Evolutionary conservation across 2,329 filamentous ascomycete species (phyloP).

Genomic region (Alternaria conjuncta): DNA sequence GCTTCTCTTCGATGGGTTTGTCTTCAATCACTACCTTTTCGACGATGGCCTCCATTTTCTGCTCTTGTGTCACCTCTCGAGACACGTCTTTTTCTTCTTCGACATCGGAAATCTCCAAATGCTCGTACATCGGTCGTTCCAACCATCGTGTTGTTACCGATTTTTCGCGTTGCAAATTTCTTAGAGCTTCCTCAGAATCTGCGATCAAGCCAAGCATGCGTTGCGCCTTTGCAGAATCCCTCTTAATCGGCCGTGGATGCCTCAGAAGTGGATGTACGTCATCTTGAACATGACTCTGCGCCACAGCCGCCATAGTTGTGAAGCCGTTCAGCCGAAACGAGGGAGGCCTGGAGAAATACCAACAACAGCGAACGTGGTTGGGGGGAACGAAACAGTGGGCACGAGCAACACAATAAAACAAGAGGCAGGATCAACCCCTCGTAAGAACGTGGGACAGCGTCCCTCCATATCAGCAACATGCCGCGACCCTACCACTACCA

Average conservation of each 20-base stretch:
- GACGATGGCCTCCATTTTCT: background rate
- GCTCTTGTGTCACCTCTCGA: background rate
- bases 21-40: background rate
- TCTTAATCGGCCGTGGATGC: constrained; percentile 33
- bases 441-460: constrained; percentile 29
- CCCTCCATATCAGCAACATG: constrained; percentile 30
- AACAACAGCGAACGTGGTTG: constrained; percentile 11
- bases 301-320: constrained; percentile 26
- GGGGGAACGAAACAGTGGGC: constrained; percentile 13
- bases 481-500: constrained; percentile 17
- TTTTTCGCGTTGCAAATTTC: constrained; percentile 27
- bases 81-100: constrained; percentile 16
- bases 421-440: constrained; percentile 22
- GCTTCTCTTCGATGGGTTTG: background rate
- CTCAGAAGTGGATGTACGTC: constrained; percentile 32
- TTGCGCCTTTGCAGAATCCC: constrained; percentile 35
- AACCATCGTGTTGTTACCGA: constrained; percentile 37
- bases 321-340: constrained; percentile 9
- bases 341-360: constrained; percentile 7
- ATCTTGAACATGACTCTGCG: constrained; percentile 24
- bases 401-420: constrained; percentile 25
- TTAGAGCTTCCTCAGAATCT: constrained; percentile 27
- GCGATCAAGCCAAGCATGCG: constrained; percentile 34
- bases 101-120: constrained; percentile 23
- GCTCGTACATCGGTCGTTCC: constrained; percentile 33